These are phyloP conservation scores for Cudoniella acicularis DNA, from an alignment of 495 filamentous ascomycete genomes.

Conservation along the genomic window DNA sequence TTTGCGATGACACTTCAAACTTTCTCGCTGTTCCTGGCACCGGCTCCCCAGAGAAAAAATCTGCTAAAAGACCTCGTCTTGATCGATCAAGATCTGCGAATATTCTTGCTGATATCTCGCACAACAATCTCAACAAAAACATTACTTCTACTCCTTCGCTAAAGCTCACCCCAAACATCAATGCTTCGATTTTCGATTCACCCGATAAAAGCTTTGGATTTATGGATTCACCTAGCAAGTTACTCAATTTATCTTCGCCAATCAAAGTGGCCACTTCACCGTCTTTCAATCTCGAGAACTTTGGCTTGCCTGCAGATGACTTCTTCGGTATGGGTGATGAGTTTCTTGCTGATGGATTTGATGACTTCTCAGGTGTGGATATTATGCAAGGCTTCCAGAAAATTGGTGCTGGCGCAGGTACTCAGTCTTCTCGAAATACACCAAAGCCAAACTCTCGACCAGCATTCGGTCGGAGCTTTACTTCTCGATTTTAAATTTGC, in stretches of 20 bases:
- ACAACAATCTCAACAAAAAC: conserved; percentile 44
- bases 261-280: conserved; percentile 49
- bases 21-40: conserved; percentile 43
- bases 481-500: conserved; percentile 19
- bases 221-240: conserved; percentile 44
- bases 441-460: conserved; percentile 12
- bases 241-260: conserved; percentile 41
- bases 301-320: conserved; percentile 37
- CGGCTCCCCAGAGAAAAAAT: conserved; percentile 75
- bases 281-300: conserved; percentile 12
- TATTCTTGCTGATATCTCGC: conserved; percentile 65
- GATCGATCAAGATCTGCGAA: conserved; percentile 56
- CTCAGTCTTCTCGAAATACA: neutral
- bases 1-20: conserved; percentile 55
- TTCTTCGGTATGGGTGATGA: conserved; percentile 48
- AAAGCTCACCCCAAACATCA: conserved; percentile 35
- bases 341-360: conserved; percentile 52
- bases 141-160: conserved; percentile 42
- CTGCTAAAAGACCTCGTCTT: conserved; percentile 57
- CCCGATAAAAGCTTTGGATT: conserved; percentile 33
- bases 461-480: conserved; percentile 21
- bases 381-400: conserved; percentile 87
- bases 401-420: conserved; percentile 51
- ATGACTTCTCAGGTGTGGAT: conserved; percentile 69
- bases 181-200: conserved; percentile 18